Conservation (phyloP, 2,329 filamentous ascomycete species). For the Colletotrichum cereale region DNA sequence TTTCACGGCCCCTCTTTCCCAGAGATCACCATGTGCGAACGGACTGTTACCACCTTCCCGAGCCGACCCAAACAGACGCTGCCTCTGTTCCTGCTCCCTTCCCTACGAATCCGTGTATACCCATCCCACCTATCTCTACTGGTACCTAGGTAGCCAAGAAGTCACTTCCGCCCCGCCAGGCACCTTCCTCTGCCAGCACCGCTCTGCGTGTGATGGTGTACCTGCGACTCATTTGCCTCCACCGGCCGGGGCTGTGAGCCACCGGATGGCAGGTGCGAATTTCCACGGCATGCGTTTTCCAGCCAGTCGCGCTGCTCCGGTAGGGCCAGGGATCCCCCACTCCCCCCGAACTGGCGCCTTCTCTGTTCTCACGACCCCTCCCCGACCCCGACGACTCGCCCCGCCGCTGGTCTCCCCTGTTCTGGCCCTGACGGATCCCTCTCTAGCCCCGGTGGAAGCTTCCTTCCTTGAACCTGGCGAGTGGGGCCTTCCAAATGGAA, state of each 20-base stretch:
- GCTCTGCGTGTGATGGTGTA: conserved; percentile 35
- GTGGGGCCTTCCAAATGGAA: conserved; percentile 31
- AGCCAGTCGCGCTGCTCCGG: conserved; percentile 24
- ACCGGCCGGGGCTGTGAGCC: conserved; percentile 23
- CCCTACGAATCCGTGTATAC: too few relatives aligned
- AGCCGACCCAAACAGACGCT: neutral
- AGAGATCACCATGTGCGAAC: neutral
- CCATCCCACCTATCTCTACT: neutral
- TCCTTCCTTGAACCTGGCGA: conserved; percentile 21
- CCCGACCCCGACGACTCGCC: conserved; percentile 24
- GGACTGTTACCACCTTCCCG: neutral
- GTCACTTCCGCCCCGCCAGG: conserved; percentile 3
- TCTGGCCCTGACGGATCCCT: neutral
- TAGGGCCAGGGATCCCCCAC: neutral
- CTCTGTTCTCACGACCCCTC: conserved; percentile 6
- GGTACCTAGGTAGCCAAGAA: too few relatives aligned
- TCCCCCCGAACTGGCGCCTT: conserved; percentile 29
- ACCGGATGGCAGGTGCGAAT: conserved; percentile 36
- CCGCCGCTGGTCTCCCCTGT: conserved; percentile 10
- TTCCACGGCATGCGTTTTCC: conserved; percentile 22
- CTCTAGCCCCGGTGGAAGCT: conserved; percentile 8
- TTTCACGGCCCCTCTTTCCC: neutral
- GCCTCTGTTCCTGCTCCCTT: conserved; percentile 3
- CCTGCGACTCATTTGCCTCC: conserved; percentile 36
- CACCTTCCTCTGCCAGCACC: conserved; percentile 19